Percentiles rank a stretch among this genome's conserved stretches.
phyloP scores from a whole-genome alignment of 2,329 filamentous ascomycete species.

The Orbilia ellipsospora region DNA sequence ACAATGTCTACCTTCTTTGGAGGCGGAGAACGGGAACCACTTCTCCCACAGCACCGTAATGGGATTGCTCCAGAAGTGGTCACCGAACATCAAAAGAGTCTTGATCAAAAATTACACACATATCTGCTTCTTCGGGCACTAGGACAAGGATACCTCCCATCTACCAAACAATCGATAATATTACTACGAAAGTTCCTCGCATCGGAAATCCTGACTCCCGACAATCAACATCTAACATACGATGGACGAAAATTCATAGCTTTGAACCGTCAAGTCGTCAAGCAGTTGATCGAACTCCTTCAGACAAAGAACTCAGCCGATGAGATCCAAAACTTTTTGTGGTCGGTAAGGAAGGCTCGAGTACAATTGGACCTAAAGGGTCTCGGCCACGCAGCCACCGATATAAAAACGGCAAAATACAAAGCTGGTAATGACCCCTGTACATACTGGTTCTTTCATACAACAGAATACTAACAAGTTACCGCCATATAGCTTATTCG shows the following conservation, averaged over 20 bases:
- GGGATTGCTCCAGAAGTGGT: slow-evolving; percentile 72
- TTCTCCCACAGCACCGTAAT: slow-evolving; percentile 84
- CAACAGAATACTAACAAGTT: slow-evolving; percentile 9
- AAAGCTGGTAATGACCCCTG: slow-evolving; percentile 70
- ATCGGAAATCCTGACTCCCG: slow-evolving; percentile 80
- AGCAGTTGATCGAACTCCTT: slow-evolving; percentile 82
- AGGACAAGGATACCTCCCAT: slow-evolving; percentile 88
- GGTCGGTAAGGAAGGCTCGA: slow-evolving; percentile 81
- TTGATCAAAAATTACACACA: slow-evolving; percentile 89
- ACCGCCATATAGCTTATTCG: slow-evolving; percentile 73
- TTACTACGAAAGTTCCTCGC: slow-evolving; percentile 83
- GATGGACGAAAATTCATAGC: slow-evolving; percentile 79
- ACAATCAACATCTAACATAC: slow-evolving; percentile 78
- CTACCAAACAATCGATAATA: slow-evolving; percentile 82
- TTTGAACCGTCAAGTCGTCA: slow-evolving; percentile 77
- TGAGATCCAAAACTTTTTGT: slow-evolving; percentile 90
- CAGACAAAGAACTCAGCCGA: slow-evolving; percentile 84
- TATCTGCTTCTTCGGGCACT: slow-evolving; percentile 91
- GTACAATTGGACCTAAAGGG: slow-evolving; percentile 75
- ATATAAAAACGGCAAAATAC: slow-evolving; percentile 76
- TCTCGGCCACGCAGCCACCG: slow-evolving; percentile 71
- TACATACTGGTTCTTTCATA: slow-evolving; percentile 7
- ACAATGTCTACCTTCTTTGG: slow-evolving; percentile 70
- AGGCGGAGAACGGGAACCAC: slow-evolving; percentile 75
- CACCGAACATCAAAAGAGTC: slow-evolving; percentile 70